A percentile compares a stretch with the other conserved stretches of the same genome.
These are phyloP conservation scores for Collybiopsis luxurians DNA, from an alignment of 768 basidiomycete genomes.

Conservation along the genomic window DNA sequence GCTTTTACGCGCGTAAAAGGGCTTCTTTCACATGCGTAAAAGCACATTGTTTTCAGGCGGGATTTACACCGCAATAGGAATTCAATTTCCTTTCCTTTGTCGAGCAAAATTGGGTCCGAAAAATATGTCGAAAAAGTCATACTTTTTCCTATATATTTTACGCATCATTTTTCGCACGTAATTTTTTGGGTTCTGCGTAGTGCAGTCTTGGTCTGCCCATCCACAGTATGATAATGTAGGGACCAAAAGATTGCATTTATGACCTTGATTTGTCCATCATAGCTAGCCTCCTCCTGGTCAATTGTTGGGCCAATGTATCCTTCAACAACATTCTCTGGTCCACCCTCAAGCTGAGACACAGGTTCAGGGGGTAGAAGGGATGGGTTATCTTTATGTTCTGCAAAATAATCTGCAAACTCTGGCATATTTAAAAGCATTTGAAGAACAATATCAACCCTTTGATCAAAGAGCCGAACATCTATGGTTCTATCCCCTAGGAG, in stretches of 20 bases:
- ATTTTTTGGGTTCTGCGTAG: too few relatives aligned
- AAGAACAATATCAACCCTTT: background rate
- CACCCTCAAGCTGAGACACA: slow-evolving; percentile 12
- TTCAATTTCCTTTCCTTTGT: too few relatives aligned
- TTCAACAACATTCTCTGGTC: slow-evolving; percentile 3
- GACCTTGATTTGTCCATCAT: background rate
- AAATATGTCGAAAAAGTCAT: too few relatives aligned
- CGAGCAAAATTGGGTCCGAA: too few relatives aligned
- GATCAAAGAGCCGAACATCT: background rate
- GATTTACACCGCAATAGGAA: too few relatives aligned
- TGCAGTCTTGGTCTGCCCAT: too few relatives aligned
- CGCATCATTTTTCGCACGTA: too few relatives aligned
- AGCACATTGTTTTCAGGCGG: too few relatives aligned
- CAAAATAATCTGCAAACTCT: background rate
- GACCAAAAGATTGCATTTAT: background rate
- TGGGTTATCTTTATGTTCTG: slow-evolving; percentile 3
- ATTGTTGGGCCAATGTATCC: slow-evolving; percentile 16
- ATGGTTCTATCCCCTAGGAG: background rate
- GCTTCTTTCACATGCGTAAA: too few relatives aligned
- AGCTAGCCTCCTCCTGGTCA: slow-evolving; percentile 14
- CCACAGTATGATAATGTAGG: background rate
- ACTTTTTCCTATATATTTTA: too few relatives aligned
- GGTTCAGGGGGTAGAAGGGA: slow-evolving; percentile 10
- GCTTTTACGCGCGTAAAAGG: too few relatives aligned
- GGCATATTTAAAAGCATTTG: background rate